phyloP scores from a whole-genome alignment of 192 early-diverging fungal species.

The Backusella tarrabulga region DNA sequence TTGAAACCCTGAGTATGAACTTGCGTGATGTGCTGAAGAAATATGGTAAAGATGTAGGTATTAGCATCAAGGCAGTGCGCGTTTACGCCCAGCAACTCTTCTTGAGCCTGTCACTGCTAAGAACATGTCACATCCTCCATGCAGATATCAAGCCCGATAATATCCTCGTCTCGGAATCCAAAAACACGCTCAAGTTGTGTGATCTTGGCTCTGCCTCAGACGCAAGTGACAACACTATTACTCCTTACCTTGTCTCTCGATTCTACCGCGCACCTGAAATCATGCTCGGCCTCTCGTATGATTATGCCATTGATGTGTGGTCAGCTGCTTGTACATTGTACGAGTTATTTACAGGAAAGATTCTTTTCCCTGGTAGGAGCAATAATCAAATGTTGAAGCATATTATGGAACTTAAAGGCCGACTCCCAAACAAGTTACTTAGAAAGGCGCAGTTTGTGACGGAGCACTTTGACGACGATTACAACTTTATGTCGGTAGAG shows the following conservation, averaged over 20 bases:
- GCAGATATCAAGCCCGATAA: conserved; percentile 99
- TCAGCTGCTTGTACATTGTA: conserved; percentile 93
- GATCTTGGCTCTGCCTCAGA: conserved; percentile 94
- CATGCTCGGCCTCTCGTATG: conserved; percentile 88
- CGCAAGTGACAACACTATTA: conserved; percentile 86
- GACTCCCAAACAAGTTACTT: conserved; percentile 81
- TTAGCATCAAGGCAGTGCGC: conserved; percentile 91
- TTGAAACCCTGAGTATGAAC: conserved; percentile 93
- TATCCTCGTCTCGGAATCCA: conserved; percentile 83
- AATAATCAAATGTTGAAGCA: conserved; percentile 96
- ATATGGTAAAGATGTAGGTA: conserved; percentile 90
- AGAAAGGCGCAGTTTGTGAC: conserved; percentile 77
- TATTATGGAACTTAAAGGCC: conserved; percentile 94
- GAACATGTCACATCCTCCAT: conserved; percentile 82
- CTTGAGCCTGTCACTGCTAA: conserved; percentile 76
- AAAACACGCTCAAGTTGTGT: conserved; percentile 83
- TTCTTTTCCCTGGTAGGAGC: conserved; percentile 88
- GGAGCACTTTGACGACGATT: conserved; percentile 87
- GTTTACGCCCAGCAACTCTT: conserved; percentile 92
- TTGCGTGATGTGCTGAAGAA: conserved; percentile 91
- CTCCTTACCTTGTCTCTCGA: conserved; percentile 92
- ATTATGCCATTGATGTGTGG: conserved; percentile 92
- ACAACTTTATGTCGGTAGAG: conserved; percentile 63
- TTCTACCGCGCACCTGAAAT: conserved; percentile 98
- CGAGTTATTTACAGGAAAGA: conserved; percentile 94